These are phyloP conservation scores for Ceratocystis cubensis DNA, from an alignment of 2,329 filamentous ascomycete genomes.

Conservation along the genomic window DNA sequence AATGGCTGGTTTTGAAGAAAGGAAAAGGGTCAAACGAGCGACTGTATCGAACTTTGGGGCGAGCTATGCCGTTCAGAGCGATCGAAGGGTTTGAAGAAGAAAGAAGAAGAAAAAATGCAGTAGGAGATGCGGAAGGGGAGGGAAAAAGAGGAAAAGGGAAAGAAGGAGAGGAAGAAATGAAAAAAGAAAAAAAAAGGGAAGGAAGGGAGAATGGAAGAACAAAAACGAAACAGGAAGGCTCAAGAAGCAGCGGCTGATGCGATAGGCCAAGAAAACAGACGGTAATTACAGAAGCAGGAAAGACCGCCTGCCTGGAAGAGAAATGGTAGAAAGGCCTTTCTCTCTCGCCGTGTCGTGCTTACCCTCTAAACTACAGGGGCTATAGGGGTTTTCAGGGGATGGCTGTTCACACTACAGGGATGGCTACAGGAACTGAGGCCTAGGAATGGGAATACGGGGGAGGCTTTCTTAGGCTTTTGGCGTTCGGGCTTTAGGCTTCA, in stretches of 20 bases:
- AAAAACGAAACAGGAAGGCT: background rate
- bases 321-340: too few relatives aligned
- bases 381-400: background rate
- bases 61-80: background rate
- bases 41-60: constrained; percentile 10
- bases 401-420: too few relatives aligned
- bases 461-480: background rate
- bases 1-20: background rate
- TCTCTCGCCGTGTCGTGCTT: too few relatives aligned
- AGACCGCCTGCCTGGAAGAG: too few relatives aligned
- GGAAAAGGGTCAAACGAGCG: constrained; percentile 17
- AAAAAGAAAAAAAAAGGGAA: background rate
- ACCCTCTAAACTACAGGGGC: background rate
- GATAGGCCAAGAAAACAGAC: background rate
- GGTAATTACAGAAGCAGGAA: background rate
- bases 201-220: background rate
- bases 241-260: background rate
- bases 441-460: background rate
- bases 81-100: constrained; percentile 1
- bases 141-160: background rate
- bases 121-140: background rate
- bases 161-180: background rate
- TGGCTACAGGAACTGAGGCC: too few relatives aligned
- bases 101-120: constrained; percentile 1
- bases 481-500: too few relatives aligned